A percentile compares a stretch with the other conserved stretches of the same genome.
These are phyloP conservation scores for Cetraspora pellucida DNA, from an alignment of 192 early-diverging fungal species.

Conservation along the genomic window DNA sequence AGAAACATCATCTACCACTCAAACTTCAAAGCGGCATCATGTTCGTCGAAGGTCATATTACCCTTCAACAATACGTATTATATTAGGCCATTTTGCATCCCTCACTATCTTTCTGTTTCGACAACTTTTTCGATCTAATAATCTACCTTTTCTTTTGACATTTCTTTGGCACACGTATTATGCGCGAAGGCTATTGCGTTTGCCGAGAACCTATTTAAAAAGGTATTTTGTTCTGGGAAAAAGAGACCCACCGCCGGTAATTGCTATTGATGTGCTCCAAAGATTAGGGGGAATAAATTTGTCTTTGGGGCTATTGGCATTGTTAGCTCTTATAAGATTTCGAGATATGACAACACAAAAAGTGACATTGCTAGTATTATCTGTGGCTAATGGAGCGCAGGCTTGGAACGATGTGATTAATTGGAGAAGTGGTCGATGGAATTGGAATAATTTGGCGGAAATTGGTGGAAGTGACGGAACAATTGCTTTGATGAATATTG, in stretches of 20 bases:
- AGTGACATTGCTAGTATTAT: conserved; percentile 13
- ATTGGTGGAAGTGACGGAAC: neutral
- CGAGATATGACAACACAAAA: conserved; percentile 19
- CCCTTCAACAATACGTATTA: conserved; percentile 18
- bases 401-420: conserved; percentile 6
- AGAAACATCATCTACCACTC: neutral
- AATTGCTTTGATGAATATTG: conserved; percentile 13
- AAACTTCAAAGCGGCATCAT: neutral
- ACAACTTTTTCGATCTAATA: conserved; percentile 22
- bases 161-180: conserved; percentile 1
- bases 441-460: conserved; percentile 11
- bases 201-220: neutral
- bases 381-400: neutral
- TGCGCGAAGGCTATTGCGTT: neutral
- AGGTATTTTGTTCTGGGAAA: neutral
- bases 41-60: neutral
- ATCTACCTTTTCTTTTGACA: conserved; percentile 24
- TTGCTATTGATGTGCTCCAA: conserved; percentile 9
- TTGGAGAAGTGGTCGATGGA: conserved; percentile 30
- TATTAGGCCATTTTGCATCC: conserved; percentile 11
- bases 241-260: neutral
- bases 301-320: conserved; percentile 1
- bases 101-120: neutral
- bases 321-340: conserved; percentile 6
- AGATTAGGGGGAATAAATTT: conserved; percentile 8